Percentiles rank a stretch among this genome's conserved stretches.
Evolutionary conservation across 208 protist genomes (phyloP).

Genomic region (Trichomonas tenax): DNA sequence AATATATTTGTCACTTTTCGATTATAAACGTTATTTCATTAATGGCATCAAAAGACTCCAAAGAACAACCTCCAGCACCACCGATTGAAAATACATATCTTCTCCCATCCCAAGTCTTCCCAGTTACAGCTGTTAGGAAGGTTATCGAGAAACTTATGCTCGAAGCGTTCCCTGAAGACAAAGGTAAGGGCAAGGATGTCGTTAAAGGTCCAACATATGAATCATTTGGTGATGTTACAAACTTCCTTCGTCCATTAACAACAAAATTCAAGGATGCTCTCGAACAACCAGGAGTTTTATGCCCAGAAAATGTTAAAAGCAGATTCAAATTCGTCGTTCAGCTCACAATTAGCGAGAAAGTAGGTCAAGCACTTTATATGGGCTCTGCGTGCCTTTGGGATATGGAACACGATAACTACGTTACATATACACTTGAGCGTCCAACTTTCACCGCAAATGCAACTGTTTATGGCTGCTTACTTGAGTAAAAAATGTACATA

Average conservation of each 20-base stretch:
- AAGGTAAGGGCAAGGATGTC: background rate
- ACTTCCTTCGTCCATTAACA: background rate
- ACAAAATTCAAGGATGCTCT: background rate
- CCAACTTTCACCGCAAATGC: background rate
- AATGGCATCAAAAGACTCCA: background rate
- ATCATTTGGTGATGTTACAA: background rate
- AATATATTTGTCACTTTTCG: too few relatives aligned
- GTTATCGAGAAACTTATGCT: background rate
- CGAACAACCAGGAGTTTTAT: background rate
- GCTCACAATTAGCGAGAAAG: background rate
- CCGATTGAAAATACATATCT: background rate
- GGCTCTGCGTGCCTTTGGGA: background rate
- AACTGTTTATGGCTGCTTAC: background rate
- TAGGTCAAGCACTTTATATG: background rate
- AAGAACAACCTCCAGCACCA: background rate
- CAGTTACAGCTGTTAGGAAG: background rate
- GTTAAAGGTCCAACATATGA: background rate
- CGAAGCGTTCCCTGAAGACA: background rate
- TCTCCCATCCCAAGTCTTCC: background rate
- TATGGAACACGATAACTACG: constrained; percentile 14
- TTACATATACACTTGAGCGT: background rate
- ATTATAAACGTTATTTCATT: too few relatives aligned
- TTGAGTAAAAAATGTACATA: background rate
- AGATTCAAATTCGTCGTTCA: background rate
- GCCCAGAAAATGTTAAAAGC: background rate